Evolutionary conservation across 2,329 filamentous ascomycete species (phyloP), one percentile per base, ranked within the genome.

Genomic region (Anisogramma anomala): DNA sequence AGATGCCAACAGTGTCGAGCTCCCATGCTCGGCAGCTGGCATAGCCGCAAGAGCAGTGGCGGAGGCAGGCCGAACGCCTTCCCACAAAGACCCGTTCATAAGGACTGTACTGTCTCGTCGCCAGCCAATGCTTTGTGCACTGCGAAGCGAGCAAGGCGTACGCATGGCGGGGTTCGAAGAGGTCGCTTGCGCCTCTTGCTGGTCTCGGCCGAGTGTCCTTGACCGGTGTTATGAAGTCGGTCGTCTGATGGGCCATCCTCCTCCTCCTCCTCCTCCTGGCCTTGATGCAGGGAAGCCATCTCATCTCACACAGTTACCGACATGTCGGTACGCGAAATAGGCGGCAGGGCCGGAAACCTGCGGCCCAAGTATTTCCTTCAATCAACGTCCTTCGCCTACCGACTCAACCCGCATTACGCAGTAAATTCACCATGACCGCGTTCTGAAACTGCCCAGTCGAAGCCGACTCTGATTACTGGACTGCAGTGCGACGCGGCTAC

Each of bases 351-450:
- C 23, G 28, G 22, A 17, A 17, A 28, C 23, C 9, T 15, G 4
- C 45, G 45, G 45, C 34, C 20, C 41, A 44, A 38, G 11, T 38
- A 33, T 41, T 44, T 37, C 45, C 45, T 44, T 41, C 45, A 47
- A 47, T 41, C 37, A 41, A 4, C 9, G n/a, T n/a, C 20, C 17
- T 20, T 26, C 13, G 7, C 13, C 18, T 22, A 6, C 10, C 11
- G 14, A 17, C 13, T n/a, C 32, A 14, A 34, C 18, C 18, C 32
- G 32, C 20, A 4, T 1, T 19, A 31, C 11, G 14, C 22, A n/a
- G 20, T 9, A 23, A 19, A 25, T 19, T 13, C 11, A 23, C 11
- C 10, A 32, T 9, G 23, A 33, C 32, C 27, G 33, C 28, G 9
- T n/a, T n/a, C n/a, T n/a, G n/a, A n/a, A n/a, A n/a, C n/a, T n/a